Conservation (phyloP, 805 yeast species). For the Metschnikowia chrysomelidarum region DNA sequence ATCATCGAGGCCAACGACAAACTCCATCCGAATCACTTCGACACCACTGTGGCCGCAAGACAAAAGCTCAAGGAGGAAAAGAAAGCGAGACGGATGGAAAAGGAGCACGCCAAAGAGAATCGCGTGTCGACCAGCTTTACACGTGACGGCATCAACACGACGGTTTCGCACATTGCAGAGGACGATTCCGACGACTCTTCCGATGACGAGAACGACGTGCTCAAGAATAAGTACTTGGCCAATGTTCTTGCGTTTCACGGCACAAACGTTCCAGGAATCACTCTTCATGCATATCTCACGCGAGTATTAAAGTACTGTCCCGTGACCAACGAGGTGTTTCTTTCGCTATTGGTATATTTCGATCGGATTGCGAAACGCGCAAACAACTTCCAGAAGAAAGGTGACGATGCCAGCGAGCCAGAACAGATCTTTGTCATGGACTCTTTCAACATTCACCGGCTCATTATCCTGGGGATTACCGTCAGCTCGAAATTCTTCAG, state of each 20-base stretch:
- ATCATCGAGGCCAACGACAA: slow-evolving; percentile 89
- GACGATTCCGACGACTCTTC: slow-evolving; percentile 22
- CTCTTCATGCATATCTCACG: slow-evolving; percentile 82
- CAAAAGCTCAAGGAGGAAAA: slow-evolving; percentile 38
- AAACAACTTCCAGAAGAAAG: slow-evolving; percentile 42
- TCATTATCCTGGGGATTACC: slow-evolving; percentile 91
- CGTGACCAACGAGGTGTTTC: slow-evolving; percentile 94
- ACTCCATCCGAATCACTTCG: slow-evolving; percentile 66
- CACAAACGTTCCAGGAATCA: slow-evolving; percentile 92
- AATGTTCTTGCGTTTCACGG: slow-evolving; percentile 92
- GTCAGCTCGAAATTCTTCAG: slow-evolving; percentile 93
- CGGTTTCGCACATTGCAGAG: slow-evolving; percentile 21
- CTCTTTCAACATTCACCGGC: slow-evolving; percentile 89
- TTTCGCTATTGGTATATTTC: slow-evolving; percentile 86
- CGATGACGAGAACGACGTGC: slow-evolving; percentile 39
- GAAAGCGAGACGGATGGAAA: slow-evolving; percentile 26
- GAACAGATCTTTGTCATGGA: slow-evolving; percentile 89
- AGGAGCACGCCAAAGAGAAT: slow-evolving; percentile 8
- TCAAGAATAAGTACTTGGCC: slow-evolving; percentile 53
- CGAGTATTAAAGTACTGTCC: slow-evolving; percentile 96
- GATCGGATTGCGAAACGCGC: slow-evolving; percentile 90
- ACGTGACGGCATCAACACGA: slow-evolving; percentile 17
- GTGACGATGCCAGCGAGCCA: slow-evolving; percentile 20
- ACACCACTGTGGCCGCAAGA: slow-evolving; percentile 42
- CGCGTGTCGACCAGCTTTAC: slow-evolving; percentile 13